Conservation (phyloP, 495 filamentous ascomycete species). For the Oleoguttula mirabilis region DNA sequence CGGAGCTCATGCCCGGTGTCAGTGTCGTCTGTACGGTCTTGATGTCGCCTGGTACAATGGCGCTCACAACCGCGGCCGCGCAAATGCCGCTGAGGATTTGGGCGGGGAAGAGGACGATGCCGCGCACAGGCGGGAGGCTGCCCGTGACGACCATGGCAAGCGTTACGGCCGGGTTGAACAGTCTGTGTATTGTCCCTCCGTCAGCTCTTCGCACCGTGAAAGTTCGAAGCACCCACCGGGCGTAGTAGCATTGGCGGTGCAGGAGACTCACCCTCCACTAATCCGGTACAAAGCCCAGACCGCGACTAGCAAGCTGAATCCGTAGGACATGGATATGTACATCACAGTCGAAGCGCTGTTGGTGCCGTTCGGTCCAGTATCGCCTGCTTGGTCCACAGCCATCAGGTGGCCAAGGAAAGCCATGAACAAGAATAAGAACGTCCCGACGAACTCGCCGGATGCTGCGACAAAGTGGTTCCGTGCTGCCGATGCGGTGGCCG, state of each 20-base stretch:
- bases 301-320: constrained; percentile 61
- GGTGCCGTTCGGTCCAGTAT: constrained; percentile 30
- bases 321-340: constrained; percentile 64
- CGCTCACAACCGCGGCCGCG: constrained; percentile 45
- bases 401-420: constrained; percentile 39
- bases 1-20: constrained; percentile 42
- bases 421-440: constrained; percentile 73
- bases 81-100: constrained; percentile 48
- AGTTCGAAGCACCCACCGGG: too few species aligned
- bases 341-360: constrained; percentile 34
- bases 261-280: constrained; percentile 51
- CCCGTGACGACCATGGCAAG: constrained; percentile 46
- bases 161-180: constrained; percentile 44
- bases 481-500: constrained; percentile 4
- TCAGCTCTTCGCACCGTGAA: too few species aligned
- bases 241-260: background rate
- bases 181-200: too few species aligned
- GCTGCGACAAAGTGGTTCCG: constrained; percentile 41
- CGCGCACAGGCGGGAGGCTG: constrained; percentile 39
- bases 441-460: constrained; percentile 63
- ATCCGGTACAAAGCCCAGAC: constrained; percentile 76
- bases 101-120: constrained; percentile 36
- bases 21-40: constrained; percentile 42
- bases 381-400: constrained; percentile 56
- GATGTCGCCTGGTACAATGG: constrained; percentile 47